phyloP scores from a whole-genome alignment of 2,329 filamentous ascomycete species.

The Colletotrichum spinosum region DNA sequence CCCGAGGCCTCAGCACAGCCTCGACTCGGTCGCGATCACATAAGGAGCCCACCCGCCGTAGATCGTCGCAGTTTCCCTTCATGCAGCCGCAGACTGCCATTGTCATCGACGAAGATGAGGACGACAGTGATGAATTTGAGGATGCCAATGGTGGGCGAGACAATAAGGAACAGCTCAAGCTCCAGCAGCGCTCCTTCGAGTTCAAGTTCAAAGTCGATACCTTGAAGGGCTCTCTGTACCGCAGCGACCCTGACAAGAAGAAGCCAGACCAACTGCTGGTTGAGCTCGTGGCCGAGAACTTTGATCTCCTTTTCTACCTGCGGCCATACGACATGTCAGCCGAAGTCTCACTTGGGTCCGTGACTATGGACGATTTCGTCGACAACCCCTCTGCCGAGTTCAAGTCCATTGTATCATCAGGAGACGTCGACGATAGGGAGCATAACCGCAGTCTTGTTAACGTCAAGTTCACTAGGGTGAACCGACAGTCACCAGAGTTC shows the following conservation, averaged over 20 bases:
- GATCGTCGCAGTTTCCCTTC: slow-evolving; percentile 81
- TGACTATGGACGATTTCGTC: slow-evolving; percentile 95
- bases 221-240: slow-evolving; percentile 91
- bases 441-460: slow-evolving; percentile 85
- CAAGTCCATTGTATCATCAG: slow-evolving; percentile 95
- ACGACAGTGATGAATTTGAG: slow-evolving; percentile 74
- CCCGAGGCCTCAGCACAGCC: slow-evolving; percentile 58
- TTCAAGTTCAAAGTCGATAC: slow-evolving; percentile 97
- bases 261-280: slow-evolving; percentile 86
- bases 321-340: slow-evolving; percentile 93
- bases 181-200: slow-evolving; percentile 93
- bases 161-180: slow-evolving; percentile 68
- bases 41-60: slow-evolving; percentile 63
- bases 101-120: slow-evolving; percentile 81
- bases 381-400: slow-evolving; percentile 90
- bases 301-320: slow-evolving; percentile 88
- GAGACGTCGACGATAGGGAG: slow-evolving; percentile 76
- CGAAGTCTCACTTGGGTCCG: slow-evolving; percentile 86
- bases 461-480: slow-evolving; percentile 91
- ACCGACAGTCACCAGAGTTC: slow-evolving; percentile 91
- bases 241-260: slow-evolving; percentile 81
- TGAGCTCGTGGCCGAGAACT: slow-evolving; percentile 90
- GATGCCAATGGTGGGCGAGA: slow-evolving; percentile 70
- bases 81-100: slow-evolving; percentile 79
- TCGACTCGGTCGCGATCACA: slow-evolving; percentile 59